These are phyloP conservation scores for Phytopythium helicoides DNA, from an alignment of 352 stramenopile species.

Conservation along the genomic window DNA sequence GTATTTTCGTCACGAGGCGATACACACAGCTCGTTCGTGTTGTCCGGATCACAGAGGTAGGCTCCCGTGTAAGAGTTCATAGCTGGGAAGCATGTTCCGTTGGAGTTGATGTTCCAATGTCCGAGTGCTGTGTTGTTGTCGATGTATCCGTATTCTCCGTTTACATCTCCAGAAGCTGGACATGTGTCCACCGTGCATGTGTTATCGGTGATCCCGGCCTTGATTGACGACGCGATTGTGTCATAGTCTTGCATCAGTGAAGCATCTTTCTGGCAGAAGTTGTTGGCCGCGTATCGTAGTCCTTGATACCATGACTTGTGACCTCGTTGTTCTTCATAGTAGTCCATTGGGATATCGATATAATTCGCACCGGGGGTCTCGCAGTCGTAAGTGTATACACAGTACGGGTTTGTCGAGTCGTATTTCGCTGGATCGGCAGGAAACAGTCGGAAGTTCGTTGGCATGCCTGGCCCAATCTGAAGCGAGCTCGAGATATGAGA, in stretches of 20 bases:
- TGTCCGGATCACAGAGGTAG: slow-evolving; percentile 57
- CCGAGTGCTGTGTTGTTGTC: slow-evolving; percentile 19
- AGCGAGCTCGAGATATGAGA: slow-evolving; percentile 86
- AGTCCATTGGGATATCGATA: slow-evolving; percentile 37
- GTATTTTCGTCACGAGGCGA: slow-evolving; percentile 29
- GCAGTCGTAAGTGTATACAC: slow-evolving; percentile 50
- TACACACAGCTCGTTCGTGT: slow-evolving; percentile 34
- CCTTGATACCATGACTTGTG: slow-evolving; percentile 64
- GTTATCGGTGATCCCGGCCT: slow-evolving; percentile 34
- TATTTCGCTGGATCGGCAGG: slow-evolving; percentile 20
- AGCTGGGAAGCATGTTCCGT: slow-evolving; percentile 55
- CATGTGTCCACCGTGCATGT: slow-evolving; percentile 31
- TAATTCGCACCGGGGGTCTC: slow-evolving; percentile 49
- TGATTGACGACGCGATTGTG: slow-evolving; percentile 20
- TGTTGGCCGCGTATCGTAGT: slow-evolving; percentile 48
- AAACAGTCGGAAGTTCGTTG: slow-evolving; percentile 56
- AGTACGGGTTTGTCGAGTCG: slow-evolving; percentile 26
- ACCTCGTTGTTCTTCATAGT: slow-evolving; percentile 30
- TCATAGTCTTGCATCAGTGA: slow-evolving; percentile 24
- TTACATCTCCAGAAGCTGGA: slow-evolving; percentile 40
- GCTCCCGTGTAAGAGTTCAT: slow-evolving; percentile 73
- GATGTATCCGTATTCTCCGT: slow-evolving; percentile 34
- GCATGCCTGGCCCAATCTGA: slow-evolving; percentile 82
- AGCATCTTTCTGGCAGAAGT: slow-evolving; percentile 23
- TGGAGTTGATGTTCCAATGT: slow-evolving; percentile 64